Conservation (phyloP, 345 rosid genomes). For the Rhodamnia argentea region DNA sequence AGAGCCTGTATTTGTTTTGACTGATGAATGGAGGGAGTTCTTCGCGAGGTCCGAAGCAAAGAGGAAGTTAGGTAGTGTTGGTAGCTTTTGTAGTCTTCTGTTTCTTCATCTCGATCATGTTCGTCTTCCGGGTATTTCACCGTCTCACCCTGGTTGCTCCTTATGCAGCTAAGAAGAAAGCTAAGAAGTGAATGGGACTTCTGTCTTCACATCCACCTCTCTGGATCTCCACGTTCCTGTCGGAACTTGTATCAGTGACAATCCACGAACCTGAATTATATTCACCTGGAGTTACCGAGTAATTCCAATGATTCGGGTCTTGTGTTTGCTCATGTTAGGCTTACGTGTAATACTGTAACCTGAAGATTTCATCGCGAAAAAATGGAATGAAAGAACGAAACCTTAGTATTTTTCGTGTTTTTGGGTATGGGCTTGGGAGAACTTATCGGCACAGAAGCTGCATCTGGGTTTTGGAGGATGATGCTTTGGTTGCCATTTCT, state of each 20-base stretch:
- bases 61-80: conserved; percentile 25
- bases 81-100: not conserved
- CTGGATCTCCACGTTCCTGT: not conserved
- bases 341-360: not conserved
- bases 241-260: not conserved
- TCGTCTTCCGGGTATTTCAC: not conserved
- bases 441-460: not conserved
- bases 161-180: conserved; percentile 3
- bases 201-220: not conserved
- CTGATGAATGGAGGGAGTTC: conserved; percentile 57
- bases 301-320: not conserved
- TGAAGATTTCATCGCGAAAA: not conserved
- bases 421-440: not conserved
- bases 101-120: not conserved
- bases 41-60: conserved; percentile 54
- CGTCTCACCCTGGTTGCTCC: not conserved
- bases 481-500: not conserved
- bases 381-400: not conserved
- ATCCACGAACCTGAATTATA: not conserved
- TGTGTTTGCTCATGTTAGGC: not conserved
- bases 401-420: not conserved
- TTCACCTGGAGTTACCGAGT: not conserved
- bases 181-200: not conserved
- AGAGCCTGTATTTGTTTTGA: conserved; percentile 42
- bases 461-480: not conserved